Evolutionary conservation across 345 rosid genomes (phyloP).

Genomic region (Toxicodendron radicans): DNA sequence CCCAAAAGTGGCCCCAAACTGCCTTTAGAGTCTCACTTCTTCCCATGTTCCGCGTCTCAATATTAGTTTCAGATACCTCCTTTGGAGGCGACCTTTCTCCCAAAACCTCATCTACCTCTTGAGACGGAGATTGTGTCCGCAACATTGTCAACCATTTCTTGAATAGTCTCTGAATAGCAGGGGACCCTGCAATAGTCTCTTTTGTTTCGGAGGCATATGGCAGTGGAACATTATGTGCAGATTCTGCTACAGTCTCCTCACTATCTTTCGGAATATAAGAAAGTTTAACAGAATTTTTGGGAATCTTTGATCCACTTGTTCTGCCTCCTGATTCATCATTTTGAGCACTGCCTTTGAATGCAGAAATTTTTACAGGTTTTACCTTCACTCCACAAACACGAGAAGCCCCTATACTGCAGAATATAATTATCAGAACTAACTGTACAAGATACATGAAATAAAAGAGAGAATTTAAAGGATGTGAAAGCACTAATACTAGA

Average conservation of each 20-base stretch:
- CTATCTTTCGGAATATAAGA: slow-evolving; percentile 69
- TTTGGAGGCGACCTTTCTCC: slow-evolving; percentile 47
- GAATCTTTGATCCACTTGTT: slow-evolving; percentile 49
- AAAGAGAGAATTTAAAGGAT: slow-evolving; percentile 11
- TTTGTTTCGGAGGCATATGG: slow-evolving; percentile 63
- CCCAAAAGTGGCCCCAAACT: slow-evolving; percentile 57
- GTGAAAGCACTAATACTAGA: neutral
- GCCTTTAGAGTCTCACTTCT: slow-evolving; percentile 41
- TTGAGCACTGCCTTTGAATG: slow-evolving; percentile 71
- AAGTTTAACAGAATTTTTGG: slow-evolving; percentile 58
- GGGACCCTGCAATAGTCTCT: slow-evolving; percentile 54
- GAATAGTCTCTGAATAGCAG: slow-evolving; percentile 73
- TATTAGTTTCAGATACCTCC: slow-evolving; percentile 31
- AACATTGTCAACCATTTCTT: slow-evolving; percentile 76
- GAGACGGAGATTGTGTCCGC: slow-evolving; percentile 52
- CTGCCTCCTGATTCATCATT: slow-evolving; percentile 58
- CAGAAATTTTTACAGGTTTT: slow-evolving; percentile 59
- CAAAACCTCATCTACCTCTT: slow-evolving; percentile 51
- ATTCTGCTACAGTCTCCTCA: slow-evolving; percentile 48
- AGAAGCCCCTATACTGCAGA: slow-evolving; percentile 67
- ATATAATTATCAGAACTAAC: slow-evolving; percentile 27
- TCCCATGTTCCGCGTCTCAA: slow-evolving; percentile 29
- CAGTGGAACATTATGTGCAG: slow-evolving; percentile 57
- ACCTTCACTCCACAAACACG: slow-evolving; percentile 43
- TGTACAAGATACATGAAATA: slow-evolving; percentile 16